Evolutionary conservation across 2,329 filamentous ascomycete species (phyloP).

Genomic region (Lecanicillium sp.): DNA sequence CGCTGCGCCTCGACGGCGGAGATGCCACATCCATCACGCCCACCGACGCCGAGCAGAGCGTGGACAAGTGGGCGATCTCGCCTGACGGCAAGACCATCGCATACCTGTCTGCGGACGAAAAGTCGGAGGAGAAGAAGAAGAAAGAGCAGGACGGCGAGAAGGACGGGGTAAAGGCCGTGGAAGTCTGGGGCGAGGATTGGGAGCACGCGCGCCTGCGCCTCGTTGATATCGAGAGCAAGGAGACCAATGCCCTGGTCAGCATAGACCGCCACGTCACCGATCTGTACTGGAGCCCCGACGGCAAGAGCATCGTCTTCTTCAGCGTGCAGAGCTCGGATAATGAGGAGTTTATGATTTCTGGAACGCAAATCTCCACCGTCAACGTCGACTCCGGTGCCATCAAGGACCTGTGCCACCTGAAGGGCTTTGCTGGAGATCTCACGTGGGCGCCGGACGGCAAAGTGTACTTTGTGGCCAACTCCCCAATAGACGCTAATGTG

Average conservation of each 20-base stretch:
- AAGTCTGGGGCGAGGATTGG: slow-evolving; percentile 32
- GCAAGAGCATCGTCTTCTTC: slow-evolving; percentile 14
- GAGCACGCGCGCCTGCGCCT: slow-evolving; percentile 25
- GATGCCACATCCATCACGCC: slow-evolving; percentile 17
- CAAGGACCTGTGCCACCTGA: slow-evolving; percentile 12
- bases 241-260: slow-evolving; percentile 15
- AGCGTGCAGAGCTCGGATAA: slow-evolving; percentile 8
- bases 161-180: slow-evolving; percentile 24
- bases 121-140: slow-evolving; percentile 10
- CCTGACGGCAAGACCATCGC: slow-evolving; percentile 15
- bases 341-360: slow-evolving; percentile 20
- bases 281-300: slow-evolving; percentile 19
- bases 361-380: slow-evolving; percentile 9
- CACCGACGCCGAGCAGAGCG: slow-evolving; percentile 14
- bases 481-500: slow-evolving; percentile 4
- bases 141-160: slow-evolving; percentile 25
- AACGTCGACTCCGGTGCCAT: slow-evolving; percentile 11
- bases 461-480: slow-evolving; percentile 17
- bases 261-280: slow-evolving; percentile 13
- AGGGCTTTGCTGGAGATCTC: slow-evolving; percentile 9
- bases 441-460: slow-evolving; percentile 17
- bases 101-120: slow-evolving; percentile 18
- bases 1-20: slow-evolving; percentile 17
- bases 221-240: slow-evolving; percentile 23
- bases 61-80: slow-evolving; percentile 15